Conservation (phyloP, 1,284 basidiomycete species). For the Phlebopus sp. region DNA sequence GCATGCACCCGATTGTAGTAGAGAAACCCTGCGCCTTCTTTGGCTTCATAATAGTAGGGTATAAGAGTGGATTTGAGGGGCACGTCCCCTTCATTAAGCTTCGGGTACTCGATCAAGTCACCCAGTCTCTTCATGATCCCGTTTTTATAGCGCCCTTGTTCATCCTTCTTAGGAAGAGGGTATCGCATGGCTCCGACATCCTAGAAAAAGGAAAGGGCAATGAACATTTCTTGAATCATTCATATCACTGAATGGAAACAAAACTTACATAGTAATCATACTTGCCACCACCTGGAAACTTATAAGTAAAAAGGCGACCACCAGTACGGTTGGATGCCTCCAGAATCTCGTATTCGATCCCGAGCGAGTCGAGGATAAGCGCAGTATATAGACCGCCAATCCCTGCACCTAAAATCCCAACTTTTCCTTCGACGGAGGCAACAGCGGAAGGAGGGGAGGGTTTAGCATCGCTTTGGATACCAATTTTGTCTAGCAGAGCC, state of each 20-base stretch:
- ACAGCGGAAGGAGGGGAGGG: background rate
- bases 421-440: slow-evolving; percentile 6
- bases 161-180: slow-evolving; percentile 24
- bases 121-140: slow-evolving; percentile 31
- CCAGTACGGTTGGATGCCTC: slow-evolving; percentile 31
- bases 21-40: slow-evolving; percentile 7
- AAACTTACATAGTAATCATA: slow-evolving; percentile 19
- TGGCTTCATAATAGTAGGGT: slow-evolving; percentile 10
- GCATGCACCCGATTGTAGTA: slow-evolving; percentile 15
- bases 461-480: background rate
- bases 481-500: slow-evolving; percentile 1
- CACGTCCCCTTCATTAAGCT: slow-evolving; percentile 12
- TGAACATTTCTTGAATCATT: too few species aligned
- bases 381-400: slow-evolving; percentile 37
- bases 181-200: slow-evolving; percentile 38
- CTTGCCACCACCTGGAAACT: slow-evolving; percentile 17
- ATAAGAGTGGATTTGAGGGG: slow-evolving; percentile 11
- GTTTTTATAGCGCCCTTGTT: slow-evolving; percentile 13
- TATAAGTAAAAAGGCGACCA: slow-evolving; percentile 34
- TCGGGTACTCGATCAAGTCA: slow-evolving; percentile 18
- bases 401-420: slow-evolving; percentile 24
- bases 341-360: slow-evolving; percentile 34
- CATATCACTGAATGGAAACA: background rate
- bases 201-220: background rate
- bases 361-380: slow-evolving; percentile 34